These are phyloP conservation scores for Yamadazyma dushanensis DNA, from an alignment of 1,139 yeast genomes.

Conservation along the genomic window DNA sequence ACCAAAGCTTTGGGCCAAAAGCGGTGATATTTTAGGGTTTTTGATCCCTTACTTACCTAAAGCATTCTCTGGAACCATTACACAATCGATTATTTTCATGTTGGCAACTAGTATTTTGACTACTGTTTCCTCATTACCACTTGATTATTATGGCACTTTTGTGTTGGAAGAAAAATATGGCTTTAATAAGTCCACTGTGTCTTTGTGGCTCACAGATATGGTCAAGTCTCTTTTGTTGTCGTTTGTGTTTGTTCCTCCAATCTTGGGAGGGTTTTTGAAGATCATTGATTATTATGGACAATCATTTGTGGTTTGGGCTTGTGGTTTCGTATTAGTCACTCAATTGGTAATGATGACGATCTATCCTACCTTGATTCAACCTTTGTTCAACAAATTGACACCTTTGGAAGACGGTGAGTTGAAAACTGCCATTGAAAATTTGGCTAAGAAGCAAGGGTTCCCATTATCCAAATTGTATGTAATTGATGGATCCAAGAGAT, in stretches of 20 bases:
- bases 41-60: conserved; percentile 39
- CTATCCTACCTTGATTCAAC: conserved; percentile 82
- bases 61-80: conserved; percentile 53
- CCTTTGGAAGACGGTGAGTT: conserved; percentile 91
- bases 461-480: conserved; percentile 85
- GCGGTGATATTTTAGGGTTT: conserved; percentile 41
- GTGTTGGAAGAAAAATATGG: conserved; percentile 92
- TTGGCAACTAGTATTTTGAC: conserved; percentile 44
- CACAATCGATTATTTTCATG: conserved; percentile 69
- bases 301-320: conserved; percentile 74
- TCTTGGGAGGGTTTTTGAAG: conserved; percentile 72
- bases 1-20: conserved; percentile 66
- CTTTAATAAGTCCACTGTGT: conserved; percentile 78
- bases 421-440: conserved; percentile 73
- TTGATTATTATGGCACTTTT: conserved; percentile 73
- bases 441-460: conserved; percentile 75
- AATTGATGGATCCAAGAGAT: conserved; percentile 92
- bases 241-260: conserved; percentile 66
- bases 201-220: conserved; percentile 70
- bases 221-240: conserved; percentile 59
- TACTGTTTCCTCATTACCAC: conserved; percentile 60
- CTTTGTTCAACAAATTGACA: conserved; percentile 85
- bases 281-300: conserved; percentile 81
- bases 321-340: conserved; percentile 67
- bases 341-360: conserved; percentile 74